These are phyloP conservation scores for Coniferiporia sulphurascens DNA, from an alignment of 1,284 basidiomycete genomes.

Conservation along the genomic window DNA sequence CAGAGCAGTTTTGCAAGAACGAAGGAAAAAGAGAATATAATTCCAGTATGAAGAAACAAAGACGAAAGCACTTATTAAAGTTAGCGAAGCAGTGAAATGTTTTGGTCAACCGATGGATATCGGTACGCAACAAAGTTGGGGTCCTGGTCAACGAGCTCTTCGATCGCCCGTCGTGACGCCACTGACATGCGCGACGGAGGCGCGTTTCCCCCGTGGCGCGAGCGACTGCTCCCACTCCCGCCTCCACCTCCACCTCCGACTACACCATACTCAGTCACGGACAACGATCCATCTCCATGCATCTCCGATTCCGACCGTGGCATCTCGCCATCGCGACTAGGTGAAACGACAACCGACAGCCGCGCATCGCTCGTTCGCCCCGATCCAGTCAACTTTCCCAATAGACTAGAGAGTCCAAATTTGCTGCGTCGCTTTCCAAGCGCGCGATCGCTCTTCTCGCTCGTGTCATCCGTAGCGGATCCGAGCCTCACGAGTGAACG, in stretches of 20 bases:
- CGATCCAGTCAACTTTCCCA: slow-evolving; percentile 41
- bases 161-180: slow-evolving; percentile 62
- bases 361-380: neutral
- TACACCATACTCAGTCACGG: slow-evolving; percentile 16
- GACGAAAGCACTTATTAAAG: neutral
- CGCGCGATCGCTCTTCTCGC: slow-evolving; percentile 24
- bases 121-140: slow-evolving; percentile 77
- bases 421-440: slow-evolving; percentile 61
- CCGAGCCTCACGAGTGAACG: slow-evolving; percentile 56
- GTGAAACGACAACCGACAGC: slow-evolving; percentile 1
- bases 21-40: neutral
- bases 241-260: slow-evolving; percentile 7
- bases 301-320: slow-evolving; percentile 9
- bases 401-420: slow-evolving; percentile 58
- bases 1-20: neutral
- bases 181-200: slow-evolving; percentile 47
- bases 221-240: slow-evolving; percentile 13
- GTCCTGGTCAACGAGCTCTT: slow-evolving; percentile 74
- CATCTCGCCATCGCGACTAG: neutral
- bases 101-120: slow-evolving; percentile 71
- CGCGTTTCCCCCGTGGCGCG: slow-evolving; percentile 7
- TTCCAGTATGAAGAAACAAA: neutral
- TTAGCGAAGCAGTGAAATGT: slow-evolving; percentile 11
- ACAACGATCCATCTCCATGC: slow-evolving; percentile 8
- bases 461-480: slow-evolving; percentile 37